Percentiles rank a stretch among this genome's conserved stretches.
Conservation (phyloP, 1,139 yeast genomes). For the Debaryomyces sp. region DNA sequence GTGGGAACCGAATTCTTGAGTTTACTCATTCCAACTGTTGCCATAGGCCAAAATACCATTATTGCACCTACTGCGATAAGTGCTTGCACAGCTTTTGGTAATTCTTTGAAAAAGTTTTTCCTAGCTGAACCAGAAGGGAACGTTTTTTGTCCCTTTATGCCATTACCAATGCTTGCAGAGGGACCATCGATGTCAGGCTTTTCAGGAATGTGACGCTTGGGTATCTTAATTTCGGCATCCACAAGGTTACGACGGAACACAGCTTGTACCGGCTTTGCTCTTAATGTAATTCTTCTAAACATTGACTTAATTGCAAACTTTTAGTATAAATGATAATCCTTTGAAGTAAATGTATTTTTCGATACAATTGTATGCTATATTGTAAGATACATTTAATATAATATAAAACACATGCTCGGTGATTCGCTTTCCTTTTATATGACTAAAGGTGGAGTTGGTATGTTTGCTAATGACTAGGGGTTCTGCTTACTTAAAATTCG, state of each 20-base stretch:
- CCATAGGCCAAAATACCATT: conserved; percentile 21
- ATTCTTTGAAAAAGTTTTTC: conserved; percentile 13
- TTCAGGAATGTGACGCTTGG: not conserved
- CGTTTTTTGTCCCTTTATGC: conserved; percentile 7
- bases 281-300: conserved; percentile 1
- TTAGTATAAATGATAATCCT: not conserved
- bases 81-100: conserved; percentile 19
- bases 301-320: not conserved
- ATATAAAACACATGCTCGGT: not conserved
- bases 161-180: not conserved
- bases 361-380: not conserved
- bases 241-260: conserved; percentile 4
- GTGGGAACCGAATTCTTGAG: conserved; percentile 17
- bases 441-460: conserved; percentile 1
- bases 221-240: not conserved
- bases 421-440: not conserved
- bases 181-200: not conserved
- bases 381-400: not conserved
- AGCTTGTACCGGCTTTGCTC: not conserved
- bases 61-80: conserved; percentile 14
- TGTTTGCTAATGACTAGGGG: not conserved
- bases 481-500: conserved; percentile 2
- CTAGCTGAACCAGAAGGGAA: conserved; percentile 15
- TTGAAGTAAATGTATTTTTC: not conserved
- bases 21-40: conserved; percentile 14